phyloP scores from a whole-genome alignment of 108 stramenopile genomes.

The Pseudonitzschia delicatissima region DNA sequence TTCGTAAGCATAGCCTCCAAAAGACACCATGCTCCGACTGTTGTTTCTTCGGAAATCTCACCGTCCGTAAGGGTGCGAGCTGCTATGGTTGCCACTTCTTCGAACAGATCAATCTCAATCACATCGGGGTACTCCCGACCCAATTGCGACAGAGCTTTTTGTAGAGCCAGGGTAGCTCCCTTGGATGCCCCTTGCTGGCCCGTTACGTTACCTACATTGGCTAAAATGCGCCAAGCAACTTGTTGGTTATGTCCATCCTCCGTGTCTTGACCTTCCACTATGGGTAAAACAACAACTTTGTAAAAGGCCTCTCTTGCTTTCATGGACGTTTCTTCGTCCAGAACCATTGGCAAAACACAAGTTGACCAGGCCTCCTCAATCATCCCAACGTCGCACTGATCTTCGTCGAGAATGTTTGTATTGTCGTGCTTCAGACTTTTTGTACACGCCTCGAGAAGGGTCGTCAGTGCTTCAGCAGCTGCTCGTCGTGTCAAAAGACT shows the following conservation, averaged over 20 bases:
- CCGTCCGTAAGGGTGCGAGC: slow-evolving; percentile 7
- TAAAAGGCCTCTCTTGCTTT: slow-evolving; percentile 66
- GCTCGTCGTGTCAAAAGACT: slow-evolving; percentile 70
- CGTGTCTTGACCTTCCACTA: slow-evolving; percentile 35
- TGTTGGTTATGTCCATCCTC: slow-evolving; percentile 12
- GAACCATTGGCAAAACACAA: slow-evolving; percentile 68
- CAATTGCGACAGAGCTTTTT: slow-evolving; percentile 54
- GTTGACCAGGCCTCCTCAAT: slow-evolving; percentile 66
- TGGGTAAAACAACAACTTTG: slow-evolving; percentile 56
- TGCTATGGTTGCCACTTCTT: slow-evolving; percentile 8
- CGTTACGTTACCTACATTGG: slow-evolving; percentile 42
- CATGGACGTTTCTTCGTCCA: slow-evolving; percentile 57
- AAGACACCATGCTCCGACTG: slow-evolving; percentile 67
- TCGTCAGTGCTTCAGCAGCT: slow-evolving; percentile 67
- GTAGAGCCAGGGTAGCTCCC: slow-evolving; percentile 47
- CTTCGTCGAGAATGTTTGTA: slow-evolving; percentile 14
- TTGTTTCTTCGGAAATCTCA: slow-evolving; percentile 10
- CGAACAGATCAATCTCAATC: slow-evolving; percentile 19
- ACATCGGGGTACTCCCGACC: slow-evolving; percentile 26
- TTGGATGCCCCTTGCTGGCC: slow-evolving; percentile 53
- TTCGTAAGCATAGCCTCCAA: slow-evolving; percentile 60
- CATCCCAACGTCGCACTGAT: slow-evolving; percentile 4
- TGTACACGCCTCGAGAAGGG: slow-evolving; percentile 35
- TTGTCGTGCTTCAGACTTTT: slow-evolving; percentile 13
- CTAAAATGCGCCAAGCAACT: slow-evolving; percentile 65